Conservation (phyloP, 73 alveolate species). For the Symbiodinium natans region DNA sequence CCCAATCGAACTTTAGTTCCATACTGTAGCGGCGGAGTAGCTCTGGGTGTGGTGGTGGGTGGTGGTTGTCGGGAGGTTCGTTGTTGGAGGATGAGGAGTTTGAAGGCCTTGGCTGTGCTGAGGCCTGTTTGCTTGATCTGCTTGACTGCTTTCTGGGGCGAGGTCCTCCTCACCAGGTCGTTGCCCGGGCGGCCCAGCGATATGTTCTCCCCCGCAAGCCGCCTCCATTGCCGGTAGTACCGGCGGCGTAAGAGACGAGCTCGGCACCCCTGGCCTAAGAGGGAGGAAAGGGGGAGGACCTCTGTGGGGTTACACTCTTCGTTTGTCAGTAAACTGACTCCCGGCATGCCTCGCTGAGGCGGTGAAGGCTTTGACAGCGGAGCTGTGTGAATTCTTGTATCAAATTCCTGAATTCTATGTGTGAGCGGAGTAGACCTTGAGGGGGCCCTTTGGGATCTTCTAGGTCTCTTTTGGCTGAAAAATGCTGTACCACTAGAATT, state of each 20-base stretch:
- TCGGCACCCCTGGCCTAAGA: neutral
- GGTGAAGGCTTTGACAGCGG: constrained; percentile 32
- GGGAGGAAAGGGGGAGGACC: neutral
- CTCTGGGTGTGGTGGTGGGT: neutral
- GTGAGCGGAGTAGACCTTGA: too few relatives aligned
- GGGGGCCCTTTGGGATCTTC: neutral
- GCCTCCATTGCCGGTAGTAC: constrained; percentile 15
- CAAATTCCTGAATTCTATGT: too few relatives aligned
- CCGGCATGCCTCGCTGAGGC: constrained; percentile 71
- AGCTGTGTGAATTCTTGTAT: neutral
- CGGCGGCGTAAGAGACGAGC: neutral
- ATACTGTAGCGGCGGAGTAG: neutral
- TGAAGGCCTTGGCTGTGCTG: neutral
- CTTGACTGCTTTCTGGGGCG: constrained; percentile 49
- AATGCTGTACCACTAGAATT: too few relatives aligned
- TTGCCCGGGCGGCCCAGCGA: neutral
- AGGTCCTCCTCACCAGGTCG: neutral
- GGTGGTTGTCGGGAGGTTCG: neutral
- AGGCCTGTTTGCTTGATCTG: neutral
- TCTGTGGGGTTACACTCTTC: neutral
- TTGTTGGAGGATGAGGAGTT: neutral
- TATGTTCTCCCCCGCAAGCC: neutral
- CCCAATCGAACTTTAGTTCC: neutral
- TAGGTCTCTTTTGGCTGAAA: neutral
- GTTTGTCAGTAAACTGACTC: neutral